These are phyloP conservation scores for Leucaena leucocephala DNA, from an alignment of 306 rosid genomes.

Conservation along the genomic window DNA sequence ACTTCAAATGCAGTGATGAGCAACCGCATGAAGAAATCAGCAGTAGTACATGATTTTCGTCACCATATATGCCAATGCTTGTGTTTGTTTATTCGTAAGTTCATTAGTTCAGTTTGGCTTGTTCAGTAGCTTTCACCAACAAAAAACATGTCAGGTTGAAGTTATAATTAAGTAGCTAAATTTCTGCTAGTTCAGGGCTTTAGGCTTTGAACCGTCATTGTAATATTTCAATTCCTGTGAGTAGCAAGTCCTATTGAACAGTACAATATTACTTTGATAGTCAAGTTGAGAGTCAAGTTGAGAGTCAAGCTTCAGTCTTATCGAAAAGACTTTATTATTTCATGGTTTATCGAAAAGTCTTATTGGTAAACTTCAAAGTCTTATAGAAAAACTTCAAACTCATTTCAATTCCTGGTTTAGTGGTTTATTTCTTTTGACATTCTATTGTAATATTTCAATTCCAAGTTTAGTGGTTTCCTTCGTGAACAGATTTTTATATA, in stretches of 20 bases:
- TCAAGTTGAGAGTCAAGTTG: too few relatives aligned
- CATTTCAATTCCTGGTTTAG: too few relatives aligned
- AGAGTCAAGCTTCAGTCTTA: too few relatives aligned
- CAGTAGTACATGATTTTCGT: background rate
- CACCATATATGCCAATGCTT: background rate
- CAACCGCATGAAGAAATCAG: background rate
- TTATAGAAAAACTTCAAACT: too few relatives aligned
- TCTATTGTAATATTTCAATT: too few relatives aligned
- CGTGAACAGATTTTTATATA: too few relatives aligned
- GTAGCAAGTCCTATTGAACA: background rate
- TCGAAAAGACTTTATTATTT: too few relatives aligned
- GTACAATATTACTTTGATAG: too few relatives aligned
- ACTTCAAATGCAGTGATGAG: constrained; percentile 10
- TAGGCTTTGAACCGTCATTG: background rate
- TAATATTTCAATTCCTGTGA: background rate
- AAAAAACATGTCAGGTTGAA: background rate
- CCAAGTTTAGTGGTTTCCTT: too few relatives aligned
- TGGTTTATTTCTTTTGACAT: too few relatives aligned
- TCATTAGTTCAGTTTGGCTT: background rate
- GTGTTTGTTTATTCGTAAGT: background rate
- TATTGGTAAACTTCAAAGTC: too few relatives aligned
- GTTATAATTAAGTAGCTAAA: background rate
- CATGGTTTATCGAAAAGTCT: too few relatives aligned
- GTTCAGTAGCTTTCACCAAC: background rate
- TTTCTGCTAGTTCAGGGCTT: background rate